phyloP scores from a whole-genome alignment of 2,329 filamentous ascomycete genomes.

The Stenocarpella maydis region DNA sequence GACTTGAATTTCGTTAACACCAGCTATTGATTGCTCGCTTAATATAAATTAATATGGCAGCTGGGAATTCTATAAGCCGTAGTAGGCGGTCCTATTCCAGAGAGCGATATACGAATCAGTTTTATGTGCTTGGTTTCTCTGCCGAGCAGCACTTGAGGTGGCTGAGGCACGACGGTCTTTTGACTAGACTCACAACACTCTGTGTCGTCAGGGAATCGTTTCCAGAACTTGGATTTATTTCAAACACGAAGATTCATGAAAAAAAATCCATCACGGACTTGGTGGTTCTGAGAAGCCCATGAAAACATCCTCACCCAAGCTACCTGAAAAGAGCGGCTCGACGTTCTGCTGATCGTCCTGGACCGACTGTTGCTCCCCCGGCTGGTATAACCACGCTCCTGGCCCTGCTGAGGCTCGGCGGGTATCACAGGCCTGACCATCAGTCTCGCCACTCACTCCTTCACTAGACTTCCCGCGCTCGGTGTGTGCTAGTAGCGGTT shows the following conservation, averaged over 20 bases:
- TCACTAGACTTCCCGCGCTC: accelerated
- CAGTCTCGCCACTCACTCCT: too few species aligned
- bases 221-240: not conserved
- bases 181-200: not conserved
- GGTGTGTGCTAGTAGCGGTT: accelerated
- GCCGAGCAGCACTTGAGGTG: too few species aligned
- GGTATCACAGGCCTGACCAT: too few species aligned
- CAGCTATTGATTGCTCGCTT: not conserved
- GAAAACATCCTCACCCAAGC: not conserved
- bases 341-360: not conserved
- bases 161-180: too few species aligned
- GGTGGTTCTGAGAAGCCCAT: not conserved
- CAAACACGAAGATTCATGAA: not conserved
- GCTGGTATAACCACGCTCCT: not conserved
- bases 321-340: not conserved
- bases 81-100: not conserved
- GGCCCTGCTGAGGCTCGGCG: not conserved
- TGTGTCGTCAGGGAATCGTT: too few species aligned
- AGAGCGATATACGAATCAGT: not conserved
- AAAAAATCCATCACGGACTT: not conserved
- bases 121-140: too few species aligned
- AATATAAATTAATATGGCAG: too few species aligned
- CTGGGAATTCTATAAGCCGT: not conserved
- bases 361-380: not conserved
- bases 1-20: not conserved